Percentiles rank a stretch among this genome's conserved stretches.
phyloP scores from a whole-genome alignment of 2,329 filamentous ascomycete genomes.

The Apiospora marii region DNA sequence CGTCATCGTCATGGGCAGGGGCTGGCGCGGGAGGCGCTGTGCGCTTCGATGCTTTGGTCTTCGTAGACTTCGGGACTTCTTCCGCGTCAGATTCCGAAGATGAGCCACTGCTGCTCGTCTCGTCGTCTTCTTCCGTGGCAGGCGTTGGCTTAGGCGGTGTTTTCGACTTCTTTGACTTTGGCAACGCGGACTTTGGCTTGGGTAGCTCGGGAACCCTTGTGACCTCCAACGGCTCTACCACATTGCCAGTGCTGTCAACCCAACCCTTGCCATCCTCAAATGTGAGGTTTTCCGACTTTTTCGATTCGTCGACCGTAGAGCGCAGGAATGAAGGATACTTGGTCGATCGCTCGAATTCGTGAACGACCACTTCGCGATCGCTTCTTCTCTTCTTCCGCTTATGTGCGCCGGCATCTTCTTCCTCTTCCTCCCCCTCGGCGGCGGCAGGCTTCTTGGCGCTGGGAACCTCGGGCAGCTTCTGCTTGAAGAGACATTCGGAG shows the following conservation, averaged over 20 bases:
- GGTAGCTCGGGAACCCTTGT: slow-evolving; percentile 43
- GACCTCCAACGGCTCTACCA: slow-evolving; percentile 69
- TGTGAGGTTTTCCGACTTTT: slow-evolving; percentile 58
- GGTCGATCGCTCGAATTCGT: slow-evolving; percentile 88
- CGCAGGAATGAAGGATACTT: slow-evolving; percentile 87
- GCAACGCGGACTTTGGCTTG: slow-evolving; percentile 33
- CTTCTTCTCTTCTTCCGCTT: slow-evolving; percentile 68
- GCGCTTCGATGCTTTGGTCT: not conserved
- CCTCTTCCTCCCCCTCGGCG: slow-evolving; percentile 41
- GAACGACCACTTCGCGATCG: slow-evolving; percentile 71
- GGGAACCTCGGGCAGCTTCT: slow-evolving; percentile 67
- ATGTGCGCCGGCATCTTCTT: slow-evolving; percentile 50
- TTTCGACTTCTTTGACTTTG: slow-evolving; percentile 24
- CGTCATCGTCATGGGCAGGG: slow-evolving; percentile 30
- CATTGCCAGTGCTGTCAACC: slow-evolving; percentile 79
- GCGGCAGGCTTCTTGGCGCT: slow-evolving; percentile 51
- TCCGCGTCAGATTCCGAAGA: slow-evolving; percentile 36
- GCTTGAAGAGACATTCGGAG: slow-evolving; percentile 86
- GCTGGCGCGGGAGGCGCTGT: not conserved
- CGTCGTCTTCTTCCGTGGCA: slow-evolving; percentile 33
- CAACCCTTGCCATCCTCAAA: slow-evolving; percentile 89
- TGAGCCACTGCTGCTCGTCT: slow-evolving; percentile 48
- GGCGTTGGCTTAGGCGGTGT: slow-evolving; percentile 30
- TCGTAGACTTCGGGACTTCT: slow-evolving; percentile 7
- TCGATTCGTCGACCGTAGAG: slow-evolving; percentile 50